Evolutionary conservation across 225 moss, liverwort and hornwort species (phyloP), one percentile per base, ranked within the genome.

Genomic region (Pseudoscleropodium purum): DNA sequence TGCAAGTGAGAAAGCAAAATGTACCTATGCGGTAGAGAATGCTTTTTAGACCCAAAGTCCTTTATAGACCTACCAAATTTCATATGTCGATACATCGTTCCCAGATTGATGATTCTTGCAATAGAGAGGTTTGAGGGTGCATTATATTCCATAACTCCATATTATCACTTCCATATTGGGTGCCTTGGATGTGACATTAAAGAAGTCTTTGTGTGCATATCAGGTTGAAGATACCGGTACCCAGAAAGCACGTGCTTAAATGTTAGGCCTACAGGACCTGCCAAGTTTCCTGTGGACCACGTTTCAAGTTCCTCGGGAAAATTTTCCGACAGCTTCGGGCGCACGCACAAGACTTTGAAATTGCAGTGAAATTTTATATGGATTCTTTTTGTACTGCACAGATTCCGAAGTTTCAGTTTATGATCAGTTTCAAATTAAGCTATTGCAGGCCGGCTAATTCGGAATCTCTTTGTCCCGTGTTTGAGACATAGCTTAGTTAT

Each of bases 1-100:
- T n/a, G n/a, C n/a, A n/a, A n/a, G n/a, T n/a, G n/a, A n/a, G n/a
- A n/a, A n/a, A n/a, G n/a, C n/a, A n/a, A 70, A 70, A 70, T 70
- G 15, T 27, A 26, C 15, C 5, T 27, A 1, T 43, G 1, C 0
- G 0, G 2, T 43, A 27, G 29, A 73, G 0, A 73, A 73, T 73
- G 9, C 3, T 27, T 73, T 72, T 43, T 43, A 15, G 1, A 73
- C 3, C 15, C 9, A 0, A 41, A 72, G 11, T 6, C 4, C 37
- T 37, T 21, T 37, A 4, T 11, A 3, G 9, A 41, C 15, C 8
- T 41, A 8, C 47, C 47, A 75, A 47, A 31, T 31, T 75, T 30
- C 18, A 47, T 47, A 18, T 1, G 6, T 45, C 0, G 0, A 18
- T 47, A 75, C 4, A 23, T 75, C 3, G 0, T 75, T 47, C 1